phyloP scores from a whole-genome alignment of 371 early-diverging fungal genomes.

The Apophysomyces trapeziformis region DNA sequence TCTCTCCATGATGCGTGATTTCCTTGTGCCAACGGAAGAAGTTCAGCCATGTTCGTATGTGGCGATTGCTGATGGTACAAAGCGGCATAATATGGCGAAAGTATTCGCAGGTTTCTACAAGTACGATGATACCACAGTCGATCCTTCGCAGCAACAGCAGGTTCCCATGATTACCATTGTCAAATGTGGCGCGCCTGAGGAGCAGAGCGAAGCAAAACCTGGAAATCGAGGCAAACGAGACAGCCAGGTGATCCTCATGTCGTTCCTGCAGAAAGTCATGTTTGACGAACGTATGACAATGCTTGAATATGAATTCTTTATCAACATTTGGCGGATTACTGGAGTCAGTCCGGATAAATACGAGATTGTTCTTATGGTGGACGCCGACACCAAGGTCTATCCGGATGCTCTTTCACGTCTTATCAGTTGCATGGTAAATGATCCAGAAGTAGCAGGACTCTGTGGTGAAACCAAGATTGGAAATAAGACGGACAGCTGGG shows the following conservation, averaged over 20 bases:
- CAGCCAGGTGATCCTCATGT: slow-evolving; percentile 97
- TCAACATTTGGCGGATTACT: slow-evolving; percentile 81
- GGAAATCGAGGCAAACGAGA: slow-evolving; percentile 99
- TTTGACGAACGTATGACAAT: slow-evolving; percentile 96
- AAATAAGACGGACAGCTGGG: slow-evolving; percentile 83
- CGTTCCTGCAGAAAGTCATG: slow-evolving; percentile 93
- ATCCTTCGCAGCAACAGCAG: slow-evolving; percentile 49
- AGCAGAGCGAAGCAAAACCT: slow-evolving; percentile 72
- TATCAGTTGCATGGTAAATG: slow-evolving; percentile 72
- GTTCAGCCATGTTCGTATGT: slow-evolving; percentile 76
- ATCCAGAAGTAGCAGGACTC: slow-evolving; percentile 77
- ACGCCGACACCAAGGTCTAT: slow-evolving; percentile 94
- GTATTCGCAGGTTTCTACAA: slow-evolving; percentile 92
- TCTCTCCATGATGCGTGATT: slow-evolving; percentile 63
- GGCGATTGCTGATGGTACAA: slow-evolving; percentile 89
- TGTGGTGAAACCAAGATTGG: slow-evolving; percentile 93
- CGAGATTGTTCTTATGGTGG: slow-evolving; percentile 95
- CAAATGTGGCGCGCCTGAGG: slow-evolving; percentile 90
- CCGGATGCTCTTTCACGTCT: slow-evolving; percentile 79
- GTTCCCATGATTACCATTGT: slow-evolving; percentile 91
- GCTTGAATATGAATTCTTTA: slow-evolving; percentile 95
- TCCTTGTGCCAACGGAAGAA: slow-evolving; percentile 50
- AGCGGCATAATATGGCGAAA: slow-evolving; percentile 93
- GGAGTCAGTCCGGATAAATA: slow-evolving; percentile 86
- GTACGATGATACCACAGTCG: slow-evolving; percentile 51